Evolutionary conservation across 129 eudicot species (phyloP).

Genomic region (Flaveria linearis): DNA sequence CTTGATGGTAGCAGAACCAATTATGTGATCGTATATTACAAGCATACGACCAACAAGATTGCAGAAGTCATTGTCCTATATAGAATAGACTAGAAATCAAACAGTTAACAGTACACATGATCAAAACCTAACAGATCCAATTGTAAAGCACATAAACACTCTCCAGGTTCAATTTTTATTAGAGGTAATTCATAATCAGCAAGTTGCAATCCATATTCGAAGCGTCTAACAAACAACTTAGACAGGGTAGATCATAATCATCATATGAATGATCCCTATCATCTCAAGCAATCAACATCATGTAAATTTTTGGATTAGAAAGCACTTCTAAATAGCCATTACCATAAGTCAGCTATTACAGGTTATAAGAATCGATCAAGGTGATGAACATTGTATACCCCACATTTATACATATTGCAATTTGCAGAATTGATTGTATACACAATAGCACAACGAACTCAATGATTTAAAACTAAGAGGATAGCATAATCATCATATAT

Average conservation of each 20-base stretch:
- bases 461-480: neutral
- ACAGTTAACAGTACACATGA: neutral
- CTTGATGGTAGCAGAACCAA: neutral
- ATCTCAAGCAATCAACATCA: neutral
- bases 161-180: neutral
- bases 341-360: neutral
- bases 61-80: neutral
- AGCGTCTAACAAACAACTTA: neutral
- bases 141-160: neutral
- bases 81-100: neutral
- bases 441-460: neutral
- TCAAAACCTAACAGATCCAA: neutral
- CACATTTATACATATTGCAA: neutral
- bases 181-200: neutral
- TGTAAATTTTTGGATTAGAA: neutral
- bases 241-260: neutral
- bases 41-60: neutral
- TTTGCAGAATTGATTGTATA: neutral
- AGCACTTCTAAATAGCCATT: neutral
- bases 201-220: conserved; percentile 4
- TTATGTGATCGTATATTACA: neutral
- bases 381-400: neutral
- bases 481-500: too few relatives aligned
- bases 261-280: neutral
- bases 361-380: neutral